These are phyloP conservation scores for Pseudonitzschia delicatissima DNA, from an alignment of 108 stramenopile species.

Conservation along the genomic window DNA sequence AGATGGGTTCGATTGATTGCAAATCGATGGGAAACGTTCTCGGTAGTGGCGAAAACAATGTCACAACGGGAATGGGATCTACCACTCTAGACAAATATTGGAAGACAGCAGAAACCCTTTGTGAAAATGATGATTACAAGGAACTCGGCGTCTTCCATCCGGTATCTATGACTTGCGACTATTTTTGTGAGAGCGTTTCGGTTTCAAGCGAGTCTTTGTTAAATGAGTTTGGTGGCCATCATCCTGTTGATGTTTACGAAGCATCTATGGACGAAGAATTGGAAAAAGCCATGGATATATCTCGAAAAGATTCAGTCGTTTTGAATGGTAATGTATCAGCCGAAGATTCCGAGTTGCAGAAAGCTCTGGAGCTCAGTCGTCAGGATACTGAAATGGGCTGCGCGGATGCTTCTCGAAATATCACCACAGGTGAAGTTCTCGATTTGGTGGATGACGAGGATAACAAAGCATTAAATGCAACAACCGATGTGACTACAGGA, in stretches of 20 bases:
- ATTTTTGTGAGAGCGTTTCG: too few relatives aligned
- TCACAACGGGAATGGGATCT: slow-evolving; percentile 4
- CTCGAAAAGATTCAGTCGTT: neutral
- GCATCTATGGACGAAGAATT: slow-evolving; percentile 1
- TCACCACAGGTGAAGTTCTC: neutral
- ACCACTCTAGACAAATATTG: slow-evolving; percentile 4
- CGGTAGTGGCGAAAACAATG: neutral
- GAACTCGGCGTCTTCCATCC: slow-evolving; percentile 14
- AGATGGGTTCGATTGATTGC: slow-evolving; percentile 50
- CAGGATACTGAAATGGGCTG: neutral
- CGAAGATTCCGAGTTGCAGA: neutral
- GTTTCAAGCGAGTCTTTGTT: too few relatives aligned
- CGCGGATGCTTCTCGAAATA: neutral
- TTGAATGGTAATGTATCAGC: neutral
- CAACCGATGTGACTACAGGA: neutral
- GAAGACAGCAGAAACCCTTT: neutral
- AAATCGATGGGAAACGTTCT: neutral
- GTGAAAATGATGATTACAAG: slow-evolving; percentile 1
- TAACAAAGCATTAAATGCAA: neutral
- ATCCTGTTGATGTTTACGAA: too few relatives aligned
- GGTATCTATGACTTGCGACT: neutral
- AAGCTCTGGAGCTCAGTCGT: neutral
- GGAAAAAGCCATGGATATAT: slow-evolving; percentile 1
- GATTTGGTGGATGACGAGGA: neutral
- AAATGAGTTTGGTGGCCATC: too few relatives aligned